Conservation (phyloP, 1,139 yeast genomes). For the Taphrina populina region DNA sequence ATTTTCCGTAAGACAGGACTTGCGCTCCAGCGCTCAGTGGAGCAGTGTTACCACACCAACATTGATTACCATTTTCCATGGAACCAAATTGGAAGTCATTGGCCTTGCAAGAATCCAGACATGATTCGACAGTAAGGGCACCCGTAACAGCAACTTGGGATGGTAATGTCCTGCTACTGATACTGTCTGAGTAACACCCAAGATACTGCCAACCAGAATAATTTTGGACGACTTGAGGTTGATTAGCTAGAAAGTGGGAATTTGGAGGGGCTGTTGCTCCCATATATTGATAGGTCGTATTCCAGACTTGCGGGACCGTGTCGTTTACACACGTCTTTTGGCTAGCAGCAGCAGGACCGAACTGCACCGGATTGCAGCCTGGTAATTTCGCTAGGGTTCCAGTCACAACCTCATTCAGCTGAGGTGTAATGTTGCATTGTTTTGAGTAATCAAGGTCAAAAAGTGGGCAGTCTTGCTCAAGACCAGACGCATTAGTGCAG, state of each 20-base stretch:
- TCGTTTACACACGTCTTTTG: slow-evolving; percentile 14
- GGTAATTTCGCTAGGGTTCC: slow-evolving; percentile 30
- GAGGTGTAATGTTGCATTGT: slow-evolving; percentile 26
- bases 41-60: slow-evolving; percentile 31
- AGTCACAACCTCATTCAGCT: slow-evolving; percentile 24
- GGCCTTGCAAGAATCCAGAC: slow-evolving; percentile 23
- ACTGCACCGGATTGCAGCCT: slow-evolving; percentile 32
- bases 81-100: slow-evolving; percentile 32
- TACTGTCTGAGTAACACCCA: slow-evolving; percentile 31
- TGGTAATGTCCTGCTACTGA: slow-evolving; percentile 4
- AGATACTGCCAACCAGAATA: slow-evolving; percentile 21
- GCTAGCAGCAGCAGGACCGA: slow-evolving; percentile 21
- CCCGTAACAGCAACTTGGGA: slow-evolving; percentile 11
- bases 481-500: slow-evolving; percentile 34
- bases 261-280: slow-evolving; percentile 25
- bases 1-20: slow-evolving; percentile 7
- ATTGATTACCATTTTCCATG: slow-evolving; percentile 33
- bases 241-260: slow-evolving; percentile 19
- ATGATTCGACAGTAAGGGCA: slow-evolving; percentile 23
- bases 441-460: slow-evolving; percentile 24
- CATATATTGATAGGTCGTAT: slow-evolving; percentile 14
- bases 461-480: slow-evolving; percentile 32
- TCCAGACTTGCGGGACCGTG: slow-evolving; percentile 19
- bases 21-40: slow-evolving; percentile 1
- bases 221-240: slow-evolving; percentile 8